phyloP scores from a whole-genome alignment of 495 filamentous ascomycete genomes.

The Penicillium coffeae region DNA sequence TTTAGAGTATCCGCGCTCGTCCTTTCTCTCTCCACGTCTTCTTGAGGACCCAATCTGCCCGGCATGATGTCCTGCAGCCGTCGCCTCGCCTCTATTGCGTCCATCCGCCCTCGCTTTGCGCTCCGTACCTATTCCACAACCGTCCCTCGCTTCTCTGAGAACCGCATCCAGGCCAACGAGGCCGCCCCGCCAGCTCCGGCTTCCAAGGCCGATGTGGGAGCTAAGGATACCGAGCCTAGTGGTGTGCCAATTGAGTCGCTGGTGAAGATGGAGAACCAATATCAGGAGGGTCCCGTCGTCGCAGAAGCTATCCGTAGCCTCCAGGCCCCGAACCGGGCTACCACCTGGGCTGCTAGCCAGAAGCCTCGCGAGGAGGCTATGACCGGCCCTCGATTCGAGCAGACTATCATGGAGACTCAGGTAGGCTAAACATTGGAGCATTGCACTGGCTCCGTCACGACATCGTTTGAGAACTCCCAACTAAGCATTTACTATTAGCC shows the following conservation, averaged over 20 bases:
- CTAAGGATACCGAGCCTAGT: constrained; percentile 61
- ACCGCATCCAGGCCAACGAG: constrained; percentile 52
- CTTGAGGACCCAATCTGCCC: constrained; percentile 25
- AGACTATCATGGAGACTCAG: constrained; percentile 87
- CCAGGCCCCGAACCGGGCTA: constrained; percentile 84
- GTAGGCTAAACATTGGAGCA: constrained; percentile 47
- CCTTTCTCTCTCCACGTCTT: constrained; percentile 9
- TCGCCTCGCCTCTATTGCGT: constrained; percentile 41
- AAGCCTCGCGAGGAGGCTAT: constrained; percentile 75
- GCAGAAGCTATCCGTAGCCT: constrained; percentile 55
- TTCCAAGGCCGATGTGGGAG: constrained; percentile 51
- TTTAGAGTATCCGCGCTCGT: constrained; percentile 19
- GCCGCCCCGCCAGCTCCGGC: constrained; percentile 43
- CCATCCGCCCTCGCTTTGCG: constrained; percentile 33
- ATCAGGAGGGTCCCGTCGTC: constrained; percentile 58
- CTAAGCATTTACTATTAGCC: constrained; percentile 56
- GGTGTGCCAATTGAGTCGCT: constrained; percentile 50
- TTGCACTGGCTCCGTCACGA: background rate
- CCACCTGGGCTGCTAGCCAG: constrained; percentile 81
- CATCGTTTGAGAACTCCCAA: background rate
- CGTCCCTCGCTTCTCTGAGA: constrained; percentile 44
- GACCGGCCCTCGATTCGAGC: constrained; percentile 92
- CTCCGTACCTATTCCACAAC: constrained; percentile 47
- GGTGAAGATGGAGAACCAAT: constrained; percentile 34
- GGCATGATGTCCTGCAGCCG: constrained; percentile 57